Base-by-base conservation (phyloP, 805 yeast species). In the Yarrowia phangngaensis region DNA sequence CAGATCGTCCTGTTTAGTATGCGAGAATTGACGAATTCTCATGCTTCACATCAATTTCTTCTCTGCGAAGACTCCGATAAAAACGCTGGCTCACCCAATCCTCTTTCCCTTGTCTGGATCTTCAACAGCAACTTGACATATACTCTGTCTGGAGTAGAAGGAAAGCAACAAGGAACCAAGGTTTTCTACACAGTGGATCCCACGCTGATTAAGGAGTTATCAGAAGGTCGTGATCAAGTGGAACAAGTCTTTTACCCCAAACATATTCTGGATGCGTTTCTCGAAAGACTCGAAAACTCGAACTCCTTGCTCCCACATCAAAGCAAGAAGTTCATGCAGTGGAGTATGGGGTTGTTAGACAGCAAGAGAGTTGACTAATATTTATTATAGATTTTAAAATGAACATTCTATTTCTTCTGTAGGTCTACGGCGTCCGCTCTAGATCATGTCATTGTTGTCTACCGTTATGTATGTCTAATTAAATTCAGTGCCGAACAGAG, bases 161-260 rank as follows among this genome's bases (percentile, higher is more conserved):
- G 78, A 8, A 73, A 78, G 57, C 76, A 70, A 56, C 43, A 48
- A 1, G 70, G 75, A 1, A 55, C 76, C 48, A 79, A 79, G 56
- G 60, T 78, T 0, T 62, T 74, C 52, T 79, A 69, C 53, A 63
- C 73, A 0, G 56, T 60, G 1, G 67, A 69, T 22, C n/a, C 40
- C 0, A 50, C 29, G 0, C 56, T 58, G 5, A 63, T 70, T 16
- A 57, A 56, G 1, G 54, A 53, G 9, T 63, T 69, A 24, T 45
- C 62, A 20, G 35, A 51, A 19, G 60, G 59, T 6, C 57, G 71
- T 27, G 67, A 69, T 1, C 72, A 75, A 17, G 65, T 72, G 16
- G 77, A 74, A 46, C 58, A 52, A 4, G 58, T 73, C 3, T 60
- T 55, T 14, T 46, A 68, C 12, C 72, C 74, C 0, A 49, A 34